Evolutionary conservation across 2,329 filamentous ascomycete species (phyloP).

Genomic region (Stachybotrys echinatus): DNA sequence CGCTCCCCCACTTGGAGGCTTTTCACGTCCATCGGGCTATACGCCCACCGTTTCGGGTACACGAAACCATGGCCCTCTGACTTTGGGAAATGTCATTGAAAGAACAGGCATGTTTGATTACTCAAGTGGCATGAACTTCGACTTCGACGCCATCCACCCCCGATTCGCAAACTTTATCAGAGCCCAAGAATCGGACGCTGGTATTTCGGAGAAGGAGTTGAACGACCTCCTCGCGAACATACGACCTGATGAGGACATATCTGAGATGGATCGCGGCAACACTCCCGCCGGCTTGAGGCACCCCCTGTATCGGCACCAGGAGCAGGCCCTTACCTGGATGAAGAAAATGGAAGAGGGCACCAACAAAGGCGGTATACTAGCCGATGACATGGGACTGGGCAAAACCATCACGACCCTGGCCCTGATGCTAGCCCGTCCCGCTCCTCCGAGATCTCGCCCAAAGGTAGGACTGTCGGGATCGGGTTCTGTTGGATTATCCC

Average conservation of each 20-base stretch:
- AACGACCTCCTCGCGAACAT: conserved; percentile 68
- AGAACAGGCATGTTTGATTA: conserved; percentile 32
- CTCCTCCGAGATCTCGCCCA: conserved; percentile 30
- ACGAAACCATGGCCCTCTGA: conserved; percentile 12
- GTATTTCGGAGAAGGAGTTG: conserved; percentile 55
- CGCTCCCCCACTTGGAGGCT: neutral
- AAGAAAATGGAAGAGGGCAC: conserved; percentile 69
- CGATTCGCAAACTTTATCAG: conserved; percentile 26
- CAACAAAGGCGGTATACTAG: conserved; percentile 82
- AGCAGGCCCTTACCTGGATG: conserved; percentile 80
- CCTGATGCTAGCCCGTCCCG: conserved; percentile 65
- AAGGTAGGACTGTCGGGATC: too few species aligned
- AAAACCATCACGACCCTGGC: conserved; percentile 84
- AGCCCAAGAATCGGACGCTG: conserved; percentile 30
- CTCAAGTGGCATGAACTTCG: conserved; percentile 23
- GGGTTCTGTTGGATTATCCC: too few species aligned
- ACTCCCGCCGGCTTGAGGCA: conserved; percentile 66
- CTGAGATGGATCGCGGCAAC: conserved; percentile 56
- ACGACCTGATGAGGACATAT: conserved; percentile 62
- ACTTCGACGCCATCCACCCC: conserved; percentile 29
- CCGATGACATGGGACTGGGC: conserved; percentile 89
- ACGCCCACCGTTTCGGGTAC: neutral
- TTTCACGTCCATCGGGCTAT: neutral
- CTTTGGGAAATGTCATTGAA: conserved; percentile 23
- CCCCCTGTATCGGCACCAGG: conserved; percentile 75